Base-by-base conservation (phyloP, 352 stramenopile species). In the Globisporangium camurandrum region DNA sequence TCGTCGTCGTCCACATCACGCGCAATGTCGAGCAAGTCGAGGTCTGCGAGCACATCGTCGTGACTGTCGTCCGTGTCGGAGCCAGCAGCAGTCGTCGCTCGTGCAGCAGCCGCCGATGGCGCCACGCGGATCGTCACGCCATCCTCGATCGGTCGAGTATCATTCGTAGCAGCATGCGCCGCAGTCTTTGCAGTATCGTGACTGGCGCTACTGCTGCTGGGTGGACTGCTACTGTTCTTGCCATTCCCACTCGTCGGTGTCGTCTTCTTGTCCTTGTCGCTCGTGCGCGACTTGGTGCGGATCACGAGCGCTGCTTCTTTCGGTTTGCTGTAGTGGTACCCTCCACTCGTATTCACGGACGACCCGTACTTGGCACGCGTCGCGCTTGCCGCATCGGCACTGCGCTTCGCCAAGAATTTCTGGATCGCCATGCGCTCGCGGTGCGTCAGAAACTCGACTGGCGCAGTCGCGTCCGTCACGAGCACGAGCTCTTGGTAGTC, bases 241-340 rank as follows among this genome's bases (percentile, higher is more conserved):
- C n/a, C n/a, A n/a, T n/a, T n/a, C n/a, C n/a, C 65, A 36, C 71
- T 74, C 36, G 69, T 84, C n/a, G 1, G 66, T 68, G 2, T 57
- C 67, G 46, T 64, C 23, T 71, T 72, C 37, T 84, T 71, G 33
- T 80, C 61, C 27, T 62, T 65, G 26, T 75, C 75, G 33, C 67
- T 69, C 22, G 75, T 73, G n/a, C 66, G 80, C 3, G 72, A 82
- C 54, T 86, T 77, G 20, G 76, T 90, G 40, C 74, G 81, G 48
- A 89, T 93, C 26, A 92, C 77, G 14, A 92, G 58, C 10, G 76
- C 80, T 1, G 80, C 68, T 51, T 92, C 80, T 51, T 86, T 88
- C 3, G 80, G 77, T 41, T 89, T 92, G 46, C 79, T 70, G 24
- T 82, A 84, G 17, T 67, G 67, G 40, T 59, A 83, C 23, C 40